phyloP scores from a whole-genome alignment of 306 rosid species.

The Sesbania bispinosa region DNA sequence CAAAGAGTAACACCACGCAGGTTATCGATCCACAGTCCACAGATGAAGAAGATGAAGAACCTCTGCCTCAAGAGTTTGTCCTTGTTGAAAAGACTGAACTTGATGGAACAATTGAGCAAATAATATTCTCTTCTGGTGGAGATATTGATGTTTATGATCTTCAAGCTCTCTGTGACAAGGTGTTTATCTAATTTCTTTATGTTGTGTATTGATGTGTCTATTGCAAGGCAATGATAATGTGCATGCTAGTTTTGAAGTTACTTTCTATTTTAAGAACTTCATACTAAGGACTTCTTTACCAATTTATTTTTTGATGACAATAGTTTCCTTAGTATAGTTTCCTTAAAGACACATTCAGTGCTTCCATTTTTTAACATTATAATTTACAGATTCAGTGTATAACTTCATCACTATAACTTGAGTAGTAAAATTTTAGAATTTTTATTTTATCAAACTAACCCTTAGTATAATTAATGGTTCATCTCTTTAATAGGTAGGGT shows the following conservation, averaged over 20 bases:
- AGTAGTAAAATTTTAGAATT: background rate
- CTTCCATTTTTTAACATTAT: background rate
- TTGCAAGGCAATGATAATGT: background rate
- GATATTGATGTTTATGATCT: constrained; percentile 88
- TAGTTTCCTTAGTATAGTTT: constrained; percentile 4
- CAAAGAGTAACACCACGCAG: constrained; percentile 62
- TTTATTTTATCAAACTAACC: background rate
- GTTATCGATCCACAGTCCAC: constrained; percentile 58
- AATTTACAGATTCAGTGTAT: background rate
- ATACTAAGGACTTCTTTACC: background rate
- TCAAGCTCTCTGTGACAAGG: constrained; percentile 92
- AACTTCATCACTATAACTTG: background rate
- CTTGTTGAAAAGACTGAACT: constrained; percentile 76
- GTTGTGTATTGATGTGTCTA: constrained; percentile 13
- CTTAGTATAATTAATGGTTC: constrained; percentile 12
- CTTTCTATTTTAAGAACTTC: constrained; percentile 9
- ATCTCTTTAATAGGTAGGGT: constrained; percentile 65
- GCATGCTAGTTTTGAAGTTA: constrained; percentile 13
- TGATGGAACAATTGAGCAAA: constrained; percentile 81
- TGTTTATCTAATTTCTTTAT: constrained; percentile 28
- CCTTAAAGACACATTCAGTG: background rate
- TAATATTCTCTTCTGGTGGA: constrained; percentile 88
- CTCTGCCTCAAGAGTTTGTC: constrained; percentile 75
- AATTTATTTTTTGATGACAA: background rate
- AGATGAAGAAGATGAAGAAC: constrained; percentile 67